A percentile compares a stretch with the other conserved stretches of the same genome.
Conservation (phyloP, 768 basidiomycete genomes). For the Pulveroboletus frians region DNA sequence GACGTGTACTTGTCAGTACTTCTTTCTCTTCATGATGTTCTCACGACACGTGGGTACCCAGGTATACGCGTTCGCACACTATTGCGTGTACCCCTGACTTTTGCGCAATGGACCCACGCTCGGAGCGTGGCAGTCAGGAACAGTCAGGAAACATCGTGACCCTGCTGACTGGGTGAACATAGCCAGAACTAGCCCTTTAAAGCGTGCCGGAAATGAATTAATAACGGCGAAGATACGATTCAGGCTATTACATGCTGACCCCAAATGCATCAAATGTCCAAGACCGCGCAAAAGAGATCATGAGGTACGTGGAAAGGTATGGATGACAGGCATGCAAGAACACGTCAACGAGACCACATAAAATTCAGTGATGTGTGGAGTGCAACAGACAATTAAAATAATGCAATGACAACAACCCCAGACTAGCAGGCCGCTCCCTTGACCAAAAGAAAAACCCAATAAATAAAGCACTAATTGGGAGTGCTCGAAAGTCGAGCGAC, state of each 20-base stretch:
- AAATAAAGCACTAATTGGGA: conserved; percentile 1
- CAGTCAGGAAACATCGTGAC: too few species aligned
- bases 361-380: neutral
- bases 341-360: neutral
- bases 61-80: too few species aligned
- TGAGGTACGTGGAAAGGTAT: neutral
- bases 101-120: too few species aligned
- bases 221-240: neutral
- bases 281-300: neutral
- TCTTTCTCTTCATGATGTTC: too few species aligned
- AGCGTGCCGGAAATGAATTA: too few species aligned
- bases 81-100: too few species aligned
- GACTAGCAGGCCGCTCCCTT: neutral
- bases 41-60: too few species aligned
- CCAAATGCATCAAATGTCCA: neutral
- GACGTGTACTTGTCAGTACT: too few species aligned
- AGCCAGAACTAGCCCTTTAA: too few species aligned
- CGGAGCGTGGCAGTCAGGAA: too few species aligned
- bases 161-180: too few species aligned
- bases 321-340: neutral
- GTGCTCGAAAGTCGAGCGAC: neutral
- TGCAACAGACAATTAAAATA: neutral
- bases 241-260: neutral
- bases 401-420: neutral
- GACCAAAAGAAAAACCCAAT: conserved; percentile 1